Evolutionary conservation across 2,329 filamentous ascomycete species (phyloP).

Genomic region (Ophiostoma australiae): DNA sequence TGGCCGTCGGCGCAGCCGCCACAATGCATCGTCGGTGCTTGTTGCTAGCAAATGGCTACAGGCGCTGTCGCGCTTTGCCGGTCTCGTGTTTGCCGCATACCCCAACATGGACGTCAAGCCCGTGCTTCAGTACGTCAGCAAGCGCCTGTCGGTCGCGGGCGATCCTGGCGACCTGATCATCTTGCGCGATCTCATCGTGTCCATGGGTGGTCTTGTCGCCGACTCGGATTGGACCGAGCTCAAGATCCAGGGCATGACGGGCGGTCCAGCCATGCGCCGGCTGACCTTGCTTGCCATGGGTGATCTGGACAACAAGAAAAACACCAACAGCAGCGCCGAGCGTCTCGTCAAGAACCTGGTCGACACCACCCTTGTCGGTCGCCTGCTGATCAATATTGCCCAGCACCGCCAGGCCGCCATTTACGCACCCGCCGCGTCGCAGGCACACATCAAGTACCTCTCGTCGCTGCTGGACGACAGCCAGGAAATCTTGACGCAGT

Average conservation of each 20-base stretch:
- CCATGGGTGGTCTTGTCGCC: conserved; percentile 90
- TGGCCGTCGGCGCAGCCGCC: conserved; percentile 58
- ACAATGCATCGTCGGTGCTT: conserved; percentile 57
- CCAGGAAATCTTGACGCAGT: conserved; percentile 78
- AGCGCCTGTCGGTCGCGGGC: conserved; percentile 67
- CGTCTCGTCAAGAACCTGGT: conserved; percentile 75
- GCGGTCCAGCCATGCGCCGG: conserved; percentile 71
- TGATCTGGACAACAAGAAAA: conserved; percentile 49
- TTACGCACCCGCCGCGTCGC: conserved; percentile 64
- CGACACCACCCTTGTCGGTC: conserved; percentile 71
- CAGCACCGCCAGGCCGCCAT: conserved; percentile 86
- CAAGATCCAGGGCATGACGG: conserved; percentile 82
- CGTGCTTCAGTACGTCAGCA: conserved; percentile 81
- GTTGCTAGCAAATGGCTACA: conserved; percentile 89
- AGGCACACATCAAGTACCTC: conserved; percentile 81
- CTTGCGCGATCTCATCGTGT: conserved; percentile 79
- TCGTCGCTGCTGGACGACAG: conserved; percentile 87
- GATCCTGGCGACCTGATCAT: conserved; percentile 90
- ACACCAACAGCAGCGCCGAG: conserved; percentile 53
- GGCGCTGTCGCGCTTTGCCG: conserved; percentile 83
- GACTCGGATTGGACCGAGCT: conserved; percentile 83
- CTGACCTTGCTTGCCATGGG: conserved; percentile 75
- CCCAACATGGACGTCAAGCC: conserved; percentile 76
- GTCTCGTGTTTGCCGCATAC: conserved; percentile 83
- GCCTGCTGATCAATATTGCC: conserved; percentile 81